These are phyloP conservation scores for Diaporthe vexans DNA, from an alignment of 2,329 filamentous ascomycete genomes.

Conservation along the genomic window DNA sequence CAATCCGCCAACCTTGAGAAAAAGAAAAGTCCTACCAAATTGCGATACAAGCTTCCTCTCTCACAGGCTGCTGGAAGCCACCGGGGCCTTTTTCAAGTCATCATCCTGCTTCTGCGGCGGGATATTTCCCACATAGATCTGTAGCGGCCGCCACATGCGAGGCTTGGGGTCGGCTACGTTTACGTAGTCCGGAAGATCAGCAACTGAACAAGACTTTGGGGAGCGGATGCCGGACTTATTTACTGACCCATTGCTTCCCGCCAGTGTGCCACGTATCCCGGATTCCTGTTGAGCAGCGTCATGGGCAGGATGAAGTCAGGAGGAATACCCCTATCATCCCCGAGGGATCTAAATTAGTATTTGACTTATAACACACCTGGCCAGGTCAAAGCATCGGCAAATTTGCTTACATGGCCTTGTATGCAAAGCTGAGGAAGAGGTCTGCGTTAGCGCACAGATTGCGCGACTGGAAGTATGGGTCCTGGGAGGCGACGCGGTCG, in stretches of 20 bases:
- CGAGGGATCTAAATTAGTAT: background rate
- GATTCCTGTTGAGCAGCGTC: slow-evolving; percentile 22
- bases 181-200: background rate
- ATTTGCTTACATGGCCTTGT: slow-evolving; percentile 1
- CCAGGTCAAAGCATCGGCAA: too few species aligned
- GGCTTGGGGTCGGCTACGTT: background rate
- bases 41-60: too few species aligned
- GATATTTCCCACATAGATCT: slow-evolving; percentile 12
- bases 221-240: background rate
- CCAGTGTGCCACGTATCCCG: slow-evolving; percentile 8
- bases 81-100: background rate
- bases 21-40: background rate
- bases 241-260: slow-evolving; percentile 8
- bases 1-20: too few species aligned
- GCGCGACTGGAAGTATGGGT: background rate
- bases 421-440: slow-evolving; percentile 18
- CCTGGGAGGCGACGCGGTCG: slow-evolving; percentile 16
- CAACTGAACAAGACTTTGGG: background rate
- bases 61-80: background rate
- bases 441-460: slow-evolving; percentile 1
- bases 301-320: slow-evolving; percentile 17
- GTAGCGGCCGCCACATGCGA: slow-evolving; percentile 21
- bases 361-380: background rate
- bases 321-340: background rate
- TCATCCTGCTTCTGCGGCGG: slow-evolving; percentile 2